Evolutionary conservation across 164 flowering plant species (phyloP).

Genomic region (grape (Vitis vinifera)): DNA sequence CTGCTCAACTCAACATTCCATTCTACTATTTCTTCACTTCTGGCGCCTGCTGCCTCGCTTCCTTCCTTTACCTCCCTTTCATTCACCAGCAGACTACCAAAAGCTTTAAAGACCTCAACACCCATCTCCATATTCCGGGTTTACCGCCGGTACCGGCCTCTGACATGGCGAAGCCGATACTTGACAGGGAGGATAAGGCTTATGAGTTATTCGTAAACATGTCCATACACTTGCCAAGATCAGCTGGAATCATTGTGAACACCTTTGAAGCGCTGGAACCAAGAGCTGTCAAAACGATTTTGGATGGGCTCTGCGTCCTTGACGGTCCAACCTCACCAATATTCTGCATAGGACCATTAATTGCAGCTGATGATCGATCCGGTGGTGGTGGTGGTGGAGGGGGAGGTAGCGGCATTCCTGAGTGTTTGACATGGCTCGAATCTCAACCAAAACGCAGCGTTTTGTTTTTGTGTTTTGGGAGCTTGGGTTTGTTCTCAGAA

Average conservation of each 20-base stretch:
- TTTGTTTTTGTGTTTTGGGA: conserved; percentile 49
- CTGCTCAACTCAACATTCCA: conserved; percentile 36
- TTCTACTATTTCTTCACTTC: conserved; percentile 41
- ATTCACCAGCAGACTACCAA: conserved; percentile 16
- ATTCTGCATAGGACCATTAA: conserved; percentile 43
- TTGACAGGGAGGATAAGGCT: conserved; percentile 13
- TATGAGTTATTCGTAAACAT: conserved; percentile 10
- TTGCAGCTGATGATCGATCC: neutral
- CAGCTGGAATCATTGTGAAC: conserved; percentile 39
- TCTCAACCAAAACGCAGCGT: conserved; percentile 39
- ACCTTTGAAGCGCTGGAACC: conserved; percentile 37
- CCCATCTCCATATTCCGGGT: conserved; percentile 15
- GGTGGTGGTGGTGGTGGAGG: neutral
- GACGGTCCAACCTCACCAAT: conserved; percentile 27
- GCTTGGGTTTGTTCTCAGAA: conserved; percentile 33
- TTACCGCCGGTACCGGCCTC: conserved; percentile 9
- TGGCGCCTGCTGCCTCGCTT: conserved; percentile 21
- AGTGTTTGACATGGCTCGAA: conserved; percentile 41
- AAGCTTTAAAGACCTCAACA: conserved; percentile 15
- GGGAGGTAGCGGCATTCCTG: neutral
- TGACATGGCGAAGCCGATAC: conserved; percentile 19
- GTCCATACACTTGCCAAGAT: conserved; percentile 9
- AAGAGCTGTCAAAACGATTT: conserved; percentile 24
- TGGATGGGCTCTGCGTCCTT: conserved; percentile 25
- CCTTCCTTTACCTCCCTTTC: conserved; percentile 28